Percentiles rank a stretch among this genome's conserved stretches.
Evolutionary conservation across 2,329 filamentous ascomycete genomes (phyloP).

Genomic region (Simplicillium sp.): DNA sequence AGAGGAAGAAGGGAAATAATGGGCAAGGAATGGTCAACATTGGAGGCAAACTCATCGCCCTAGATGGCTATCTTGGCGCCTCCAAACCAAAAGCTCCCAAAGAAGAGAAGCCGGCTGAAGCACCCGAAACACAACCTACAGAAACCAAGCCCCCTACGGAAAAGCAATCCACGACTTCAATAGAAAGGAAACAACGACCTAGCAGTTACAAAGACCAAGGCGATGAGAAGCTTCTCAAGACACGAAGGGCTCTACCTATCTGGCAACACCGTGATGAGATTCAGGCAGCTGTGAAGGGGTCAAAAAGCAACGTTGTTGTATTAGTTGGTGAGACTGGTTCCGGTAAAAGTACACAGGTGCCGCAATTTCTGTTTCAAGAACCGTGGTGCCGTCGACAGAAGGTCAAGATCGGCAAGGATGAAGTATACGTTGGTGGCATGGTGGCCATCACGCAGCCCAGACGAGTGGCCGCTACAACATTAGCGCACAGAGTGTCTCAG

Average conservation of each 20-base stretch:
- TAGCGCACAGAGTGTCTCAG: constrained; percentile 78
- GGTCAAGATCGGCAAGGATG: constrained; percentile 34
- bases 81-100: constrained; percentile 18
- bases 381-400: constrained; percentile 63
- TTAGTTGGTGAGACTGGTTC: constrained; percentile 91
- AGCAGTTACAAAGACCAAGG: constrained; percentile 10
- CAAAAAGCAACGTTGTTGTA: constrained; percentile 63
- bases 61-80: constrained; percentile 37
- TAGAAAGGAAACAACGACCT: constrained; percentile 5
- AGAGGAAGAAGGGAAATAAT: constrained; percentile 25
- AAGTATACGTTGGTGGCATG: constrained; percentile 58
- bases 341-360: constrained; percentile 93
- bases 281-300: constrained; percentile 43
- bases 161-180: constrained; percentile 2
- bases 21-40: constrained; percentile 30
- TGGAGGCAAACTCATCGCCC: constrained; percentile 36
- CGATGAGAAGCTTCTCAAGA: constrained; percentile 25
- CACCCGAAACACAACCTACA: constrained; percentile 1
- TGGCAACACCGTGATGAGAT: constrained; percentile 68
- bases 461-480: constrained; percentile 83
- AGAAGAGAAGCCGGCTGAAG: constrained; percentile 2
- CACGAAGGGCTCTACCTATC: constrained; percentile 67
- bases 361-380: constrained; percentile 75
- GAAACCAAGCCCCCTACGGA: constrained; percentile 2
- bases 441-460: constrained; percentile 93